Conservation (phyloP, 2,329 filamentous ascomycete species). For the Daldinia eschscholtzii region DNA sequence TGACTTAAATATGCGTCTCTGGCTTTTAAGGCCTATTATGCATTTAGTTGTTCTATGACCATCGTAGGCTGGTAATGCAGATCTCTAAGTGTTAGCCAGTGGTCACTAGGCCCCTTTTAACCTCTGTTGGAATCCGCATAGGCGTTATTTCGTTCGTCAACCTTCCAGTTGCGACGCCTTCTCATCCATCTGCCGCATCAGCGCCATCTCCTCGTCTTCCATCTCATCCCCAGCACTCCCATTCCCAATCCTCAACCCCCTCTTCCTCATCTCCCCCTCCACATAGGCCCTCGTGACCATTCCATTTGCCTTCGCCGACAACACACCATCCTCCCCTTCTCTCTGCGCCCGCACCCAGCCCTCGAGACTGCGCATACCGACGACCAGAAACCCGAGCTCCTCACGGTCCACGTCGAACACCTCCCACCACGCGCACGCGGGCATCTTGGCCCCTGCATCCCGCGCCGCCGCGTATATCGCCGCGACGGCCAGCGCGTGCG, state of each 20-base stretch:
- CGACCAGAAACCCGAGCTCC: conserved; percentile 91
- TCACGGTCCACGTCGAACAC: conserved; percentile 97
- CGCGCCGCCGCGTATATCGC: conserved; percentile 91
- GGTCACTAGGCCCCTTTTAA: background rate
- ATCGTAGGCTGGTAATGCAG: too few species aligned
- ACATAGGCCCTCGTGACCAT: conserved; percentile 71
- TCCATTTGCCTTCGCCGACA: conserved; percentile 52
- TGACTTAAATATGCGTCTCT: background rate
- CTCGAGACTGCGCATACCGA: conserved; percentile 83
- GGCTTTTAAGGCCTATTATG: background rate
- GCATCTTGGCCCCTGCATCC: conserved; percentile 81
- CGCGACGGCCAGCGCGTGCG: conserved; percentile 84
- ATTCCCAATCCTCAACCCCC: conserved; percentile 57
- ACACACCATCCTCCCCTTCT: conserved; percentile 63
- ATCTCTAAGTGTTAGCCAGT: background rate
- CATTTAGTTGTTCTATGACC: background rate
- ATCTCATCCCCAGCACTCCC: conserved; percentile 51
- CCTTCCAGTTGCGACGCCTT: conserved; percentile 49
- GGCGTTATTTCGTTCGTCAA: background rate
- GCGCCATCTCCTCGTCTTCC: conserved; percentile 58
- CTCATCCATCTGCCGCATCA: conserved; percentile 59
- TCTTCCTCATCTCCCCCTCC: conserved; percentile 69
- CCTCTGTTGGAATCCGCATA: background rate
- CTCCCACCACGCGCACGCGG: conserved; percentile 94
- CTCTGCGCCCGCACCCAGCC: conserved; percentile 74